phyloP scores from a whole-genome alignment of 192 early-diverging fungal species.

The Borealophlyctis nickersoniae region DNA sequence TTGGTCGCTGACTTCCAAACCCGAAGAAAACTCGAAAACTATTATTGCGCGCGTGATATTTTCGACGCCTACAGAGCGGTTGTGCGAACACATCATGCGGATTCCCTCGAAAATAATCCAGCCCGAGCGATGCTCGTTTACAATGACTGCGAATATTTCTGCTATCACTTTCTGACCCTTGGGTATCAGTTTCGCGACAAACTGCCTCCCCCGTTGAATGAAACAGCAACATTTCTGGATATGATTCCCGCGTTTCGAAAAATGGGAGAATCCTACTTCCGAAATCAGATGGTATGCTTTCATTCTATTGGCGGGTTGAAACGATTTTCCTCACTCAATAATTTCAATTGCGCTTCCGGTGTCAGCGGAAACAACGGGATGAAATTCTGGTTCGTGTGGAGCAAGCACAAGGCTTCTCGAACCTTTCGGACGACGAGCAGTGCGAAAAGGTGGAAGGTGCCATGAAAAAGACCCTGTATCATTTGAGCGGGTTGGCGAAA shows the following conservation, averaged over 20 bases:
- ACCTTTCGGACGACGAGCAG: slow-evolving; percentile 35
- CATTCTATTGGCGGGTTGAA: slow-evolving; percentile 5
- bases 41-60: slow-evolving; percentile 39
- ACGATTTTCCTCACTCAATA: background rate
- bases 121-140: slow-evolving; percentile 59
- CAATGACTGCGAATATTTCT: slow-evolving; percentile 65
- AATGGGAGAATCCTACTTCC: slow-evolving; percentile 52
- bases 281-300: slow-evolving; percentile 50
- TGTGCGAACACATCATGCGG: slow-evolving; percentile 59
- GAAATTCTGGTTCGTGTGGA: slow-evolving; percentile 43
- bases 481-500: slow-evolving; percentile 45
- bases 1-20: slow-evolving; percentile 4
- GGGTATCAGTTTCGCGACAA: slow-evolving; percentile 48
- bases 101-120: slow-evolving; percentile 47
- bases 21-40: slow-evolving; percentile 22
- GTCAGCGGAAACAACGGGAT: slow-evolving; percentile 54
- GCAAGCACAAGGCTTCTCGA: slow-evolving; percentile 32
- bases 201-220: slow-evolving; percentile 32
- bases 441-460: slow-evolving; percentile 46
- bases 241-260: slow-evolving; percentile 45
- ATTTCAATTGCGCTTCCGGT: slow-evolving; percentile 4
- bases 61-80: slow-evolving; percentile 62
- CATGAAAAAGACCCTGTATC: slow-evolving; percentile 50
- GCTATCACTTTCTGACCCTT: slow-evolving; percentile 32
- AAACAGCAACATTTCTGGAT: slow-evolving; percentile 48